Evolutionary conservation across 768 basidiomycete species (phyloP), one percentile per base, ranked within the genome.

Genomic region (Cantharellus cinnabarinus): DNA sequence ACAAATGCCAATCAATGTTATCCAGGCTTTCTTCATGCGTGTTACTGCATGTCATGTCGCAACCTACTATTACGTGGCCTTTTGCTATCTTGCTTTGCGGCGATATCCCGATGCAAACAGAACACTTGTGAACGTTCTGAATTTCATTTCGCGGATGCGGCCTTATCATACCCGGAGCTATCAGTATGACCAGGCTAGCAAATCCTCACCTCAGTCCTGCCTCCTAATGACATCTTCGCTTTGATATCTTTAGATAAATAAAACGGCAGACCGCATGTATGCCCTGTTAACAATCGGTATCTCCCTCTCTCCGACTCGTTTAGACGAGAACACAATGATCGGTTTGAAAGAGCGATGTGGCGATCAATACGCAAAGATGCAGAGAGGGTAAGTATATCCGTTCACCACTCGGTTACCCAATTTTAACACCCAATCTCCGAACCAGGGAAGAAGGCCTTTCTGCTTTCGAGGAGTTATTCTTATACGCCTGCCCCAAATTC

Each of bases 181-280:
- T 69, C 91, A 97, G 68, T 95, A 95, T 65, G 91, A 95, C 66
- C 90, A 93, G 76, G 88, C 85, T 62, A 41, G 5, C 10, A 42
- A 34, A 0, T 3, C 58, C 59, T 35, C 20, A 35, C 58, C 52
- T 41, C 37, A 39, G 72, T 59, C 15, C 7, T 7, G 37, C 14
- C 42, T 4, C 35, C 38, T 57, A 52, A 2, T 35, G 3, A 35
- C 56, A 15, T n/a, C 15, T 42, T n/a, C 58, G 15, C 52, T n/a
- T 3, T 55, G 39, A 42, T 15, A 51, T 15, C 3, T 42, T 29
- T 65, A 89, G 87, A 95, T 99, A 71, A 90, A 84, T 73, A 97
- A 97, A 76, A 93, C 87, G 15, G 93, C 89, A 2, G 95, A 99
- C 67, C 76, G 95, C 52, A 99, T 98, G 93, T 94, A 97, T 66